These are phyloP conservation scores for Leucosporidium creatinivorum DNA, from an alignment of 768 basidiomycete genomes.

Conservation along the genomic window DNA sequence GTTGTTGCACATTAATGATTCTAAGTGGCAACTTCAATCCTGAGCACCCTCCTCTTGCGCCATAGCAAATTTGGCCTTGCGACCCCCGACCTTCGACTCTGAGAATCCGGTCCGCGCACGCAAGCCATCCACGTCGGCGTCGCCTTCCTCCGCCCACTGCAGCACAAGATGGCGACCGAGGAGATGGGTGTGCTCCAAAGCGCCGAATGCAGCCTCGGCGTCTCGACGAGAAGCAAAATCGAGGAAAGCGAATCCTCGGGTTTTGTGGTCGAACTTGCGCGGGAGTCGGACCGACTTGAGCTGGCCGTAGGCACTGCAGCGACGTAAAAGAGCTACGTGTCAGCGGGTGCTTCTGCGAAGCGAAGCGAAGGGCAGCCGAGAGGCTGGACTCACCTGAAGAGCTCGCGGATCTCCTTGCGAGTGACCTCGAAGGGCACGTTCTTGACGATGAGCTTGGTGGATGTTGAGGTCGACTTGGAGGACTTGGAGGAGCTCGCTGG, in stretches of 20 bases:
- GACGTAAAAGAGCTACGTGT: neutral
- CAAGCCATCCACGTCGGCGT: constrained; percentile 56
- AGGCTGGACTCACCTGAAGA: constrained; percentile 71
- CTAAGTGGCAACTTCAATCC: too few species aligned
- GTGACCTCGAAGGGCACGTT: constrained; percentile 95
- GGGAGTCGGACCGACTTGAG: constrained; percentile 92
- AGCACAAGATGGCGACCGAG: constrained; percentile 90
- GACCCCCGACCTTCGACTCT: constrained; percentile 38
- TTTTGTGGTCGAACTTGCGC: constrained; percentile 77
- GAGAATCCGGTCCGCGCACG: constrained; percentile 54
- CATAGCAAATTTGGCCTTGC: neutral
- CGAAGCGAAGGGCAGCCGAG: neutral
- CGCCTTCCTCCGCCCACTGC: constrained; percentile 77
- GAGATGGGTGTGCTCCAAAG: constrained; percentile 87
- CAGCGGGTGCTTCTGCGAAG: neutral
- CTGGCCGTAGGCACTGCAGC: constrained; percentile 68
- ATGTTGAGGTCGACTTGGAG: constrained; percentile 49
- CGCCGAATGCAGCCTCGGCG: constrained; percentile 77
- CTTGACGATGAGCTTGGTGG: constrained; percentile 95
- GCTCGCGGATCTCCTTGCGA: constrained; percentile 79
- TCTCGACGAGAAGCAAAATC: constrained; percentile 86
- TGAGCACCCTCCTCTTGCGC: too few species aligned
- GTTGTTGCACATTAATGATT: too few species aligned
- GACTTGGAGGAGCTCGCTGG: constrained; percentile 37
- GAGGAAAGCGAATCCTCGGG: constrained; percentile 92